Conservation (phyloP, 2,329 filamentous ascomycete species). For the Corynespora cassiicola region DNA sequence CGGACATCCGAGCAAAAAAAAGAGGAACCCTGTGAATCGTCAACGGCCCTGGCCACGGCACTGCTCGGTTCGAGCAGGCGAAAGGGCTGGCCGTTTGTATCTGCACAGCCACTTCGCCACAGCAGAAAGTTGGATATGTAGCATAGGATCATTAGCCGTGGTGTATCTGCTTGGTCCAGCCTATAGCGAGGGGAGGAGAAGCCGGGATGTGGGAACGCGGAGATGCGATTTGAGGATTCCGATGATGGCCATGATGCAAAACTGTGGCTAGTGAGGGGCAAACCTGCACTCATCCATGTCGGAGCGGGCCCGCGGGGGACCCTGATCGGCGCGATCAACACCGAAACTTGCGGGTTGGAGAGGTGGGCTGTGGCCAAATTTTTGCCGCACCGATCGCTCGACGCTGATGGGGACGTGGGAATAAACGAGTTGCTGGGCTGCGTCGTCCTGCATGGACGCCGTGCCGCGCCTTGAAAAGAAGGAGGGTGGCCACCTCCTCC, state of each 20-base stretch:
- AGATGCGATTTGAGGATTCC: slow-evolving; percentile 25
- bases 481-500: not conserved
- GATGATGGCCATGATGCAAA: no score
- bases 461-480: slow-evolving; percentile 2
- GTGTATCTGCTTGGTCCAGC: slow-evolving; percentile 3
- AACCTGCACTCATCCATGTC: slow-evolving; percentile 17
- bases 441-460: not conserved
- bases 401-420: slow-evolving; percentile 13
- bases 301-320: slow-evolving; percentile 14
- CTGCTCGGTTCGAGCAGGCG: no score
- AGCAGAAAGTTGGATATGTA: no score
- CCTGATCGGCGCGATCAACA: slow-evolving; percentile 30
- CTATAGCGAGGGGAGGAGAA: slow-evolving; percentile 9
- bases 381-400: slow-evolving; percentile 21
- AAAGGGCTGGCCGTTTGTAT: no score
- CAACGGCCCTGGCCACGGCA: no score
- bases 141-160: no score
- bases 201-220: slow-evolving; percentile 5
- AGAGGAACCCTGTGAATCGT: no score
- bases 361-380: slow-evolving; percentile 22
- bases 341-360: slow-evolving; percentile 13
- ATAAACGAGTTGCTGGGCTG: slow-evolving; percentile 7
- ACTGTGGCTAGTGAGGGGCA: slow-evolving; percentile 39
- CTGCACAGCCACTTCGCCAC: slow-evolving; percentile 16
- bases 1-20: no score